These are phyloP conservation scores for Moelleriella libera DNA, from an alignment of 2,329 filamentous ascomycete species.

Conservation along the genomic window DNA sequence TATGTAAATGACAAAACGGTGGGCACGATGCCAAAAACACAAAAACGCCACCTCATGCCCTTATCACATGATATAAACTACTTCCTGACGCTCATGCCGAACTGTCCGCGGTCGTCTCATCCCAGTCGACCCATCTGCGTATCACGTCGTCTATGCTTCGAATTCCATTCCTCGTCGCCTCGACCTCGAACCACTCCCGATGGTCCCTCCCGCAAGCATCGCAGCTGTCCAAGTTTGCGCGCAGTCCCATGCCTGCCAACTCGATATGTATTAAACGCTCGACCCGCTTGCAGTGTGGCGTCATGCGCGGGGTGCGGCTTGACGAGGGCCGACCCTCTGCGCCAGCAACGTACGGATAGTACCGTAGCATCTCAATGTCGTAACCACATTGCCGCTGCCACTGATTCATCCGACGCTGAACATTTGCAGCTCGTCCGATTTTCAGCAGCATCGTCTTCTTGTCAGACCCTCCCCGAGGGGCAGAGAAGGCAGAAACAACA, in stretches of 20 bases:
- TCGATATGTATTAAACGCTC: conserved; percentile 87
- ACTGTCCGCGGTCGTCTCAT: conserved; percentile 29
- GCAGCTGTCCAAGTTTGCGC: conserved; percentile 46
- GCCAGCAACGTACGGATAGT: conserved; percentile 67
- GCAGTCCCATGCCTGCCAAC: conserved; percentile 47
- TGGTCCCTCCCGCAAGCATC: conserved; percentile 71
- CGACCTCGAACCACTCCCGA: conserved; percentile 89
- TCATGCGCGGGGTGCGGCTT: conserved; percentile 42
- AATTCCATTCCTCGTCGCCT: conserved; percentile 57
- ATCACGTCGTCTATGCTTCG: conserved; percentile 55
- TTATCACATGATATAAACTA: neutral
- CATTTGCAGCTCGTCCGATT: conserved; percentile 60
- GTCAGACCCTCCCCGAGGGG: conserved; percentile 10
- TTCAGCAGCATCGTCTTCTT: conserved; percentile 53
- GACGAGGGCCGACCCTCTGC: conserved; percentile 12
- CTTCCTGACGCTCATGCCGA: neutral
- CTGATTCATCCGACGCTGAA: conserved; percentile 80
- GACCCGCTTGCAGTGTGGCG: conserved; percentile 75
- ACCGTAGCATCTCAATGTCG: conserved; percentile 73
- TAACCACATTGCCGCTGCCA: conserved; percentile 92
- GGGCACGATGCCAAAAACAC: neutral
- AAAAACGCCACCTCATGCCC: neutral
- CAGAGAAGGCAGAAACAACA: conserved; percentile 36
- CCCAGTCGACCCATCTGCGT: conserved; percentile 77
- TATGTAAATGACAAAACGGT: no score